Evolutionary conservation across 495 filamentous ascomycete genomes (phyloP), one percentile per base, ranked within the genome.

Genomic region (Lichina pygmaea): DNA sequence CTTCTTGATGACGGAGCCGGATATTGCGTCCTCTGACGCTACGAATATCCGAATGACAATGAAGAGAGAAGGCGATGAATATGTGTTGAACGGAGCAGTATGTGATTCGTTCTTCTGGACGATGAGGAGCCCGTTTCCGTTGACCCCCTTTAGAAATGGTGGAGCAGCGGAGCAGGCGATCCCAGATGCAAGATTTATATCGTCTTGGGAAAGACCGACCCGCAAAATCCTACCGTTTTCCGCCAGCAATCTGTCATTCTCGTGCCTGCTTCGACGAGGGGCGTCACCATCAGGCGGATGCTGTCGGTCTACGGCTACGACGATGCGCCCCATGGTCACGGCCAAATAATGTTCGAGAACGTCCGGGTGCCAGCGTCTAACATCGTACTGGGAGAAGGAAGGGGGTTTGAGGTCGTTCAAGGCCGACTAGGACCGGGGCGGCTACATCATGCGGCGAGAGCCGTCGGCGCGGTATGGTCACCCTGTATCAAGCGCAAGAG

Each of bases 391-490:
- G 86, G 85, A 44, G 79, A 83, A 57, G 83, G 85, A 47, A 74
- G 84, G 42, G 86, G 85, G n/a, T 93, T 93, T 60, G 86, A 93
- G 58, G 92, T 93, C 55, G 92, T 93, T 58, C 85, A 93, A 58
- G 85, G 86, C 34, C 77, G 85, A 41, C 72, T 93, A 32, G 85
- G 85, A 6, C 85, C 86, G 15, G 85, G 86, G 10, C 78, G 86
- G 37, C 92, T 93, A 57, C 86, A 93, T 62, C 86, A 93, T 62
- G 80, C 79, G 45, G 92, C 92, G 84, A 79, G 86, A 49, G 72
- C 76, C 17, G 83, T 93, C 59, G 85, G 85, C 40, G 76, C 79
- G 31, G 61, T 64, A 55, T 53, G 58, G 54, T 36, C 13, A 7
- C 24, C 24, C 24, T 24, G 24, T 24, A 4, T 24, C 24, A 24